A percentile compares a stretch with the other conserved stretches of the same genome.
These are phyloP conservation scores for Plenodomus tracheiphilus DNA, from an alignment of 2,329 filamentous ascomycete genomes.

Conservation along the genomic window DNA sequence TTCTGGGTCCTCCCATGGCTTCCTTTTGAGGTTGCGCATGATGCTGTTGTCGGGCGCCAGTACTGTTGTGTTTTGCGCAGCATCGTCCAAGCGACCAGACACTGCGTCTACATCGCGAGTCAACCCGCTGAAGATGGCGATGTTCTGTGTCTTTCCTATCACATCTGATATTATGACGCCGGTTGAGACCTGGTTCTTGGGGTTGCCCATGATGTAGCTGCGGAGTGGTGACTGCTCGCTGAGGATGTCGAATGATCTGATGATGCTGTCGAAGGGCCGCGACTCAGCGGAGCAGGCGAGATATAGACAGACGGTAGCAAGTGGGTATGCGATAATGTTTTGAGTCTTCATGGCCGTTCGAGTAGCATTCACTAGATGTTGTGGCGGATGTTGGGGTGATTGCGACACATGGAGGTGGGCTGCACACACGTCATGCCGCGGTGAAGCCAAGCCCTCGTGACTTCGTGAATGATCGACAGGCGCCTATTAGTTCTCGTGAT, in stretches of 20 bases:
- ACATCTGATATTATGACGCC: conserved; percentile 79
- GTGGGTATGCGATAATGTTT: conserved; percentile 27
- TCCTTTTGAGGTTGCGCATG: conserved; percentile 75
- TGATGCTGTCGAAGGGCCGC: conserved; percentile 34
- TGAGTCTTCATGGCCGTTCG: conserved; percentile 32
- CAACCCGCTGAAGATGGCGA: conserved; percentile 84
- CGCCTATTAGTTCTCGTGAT: conserved; percentile 7
- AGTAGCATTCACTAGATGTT: conserved; percentile 8
- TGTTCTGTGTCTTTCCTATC: conserved; percentile 72
- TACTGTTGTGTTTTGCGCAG: conserved; percentile 73
- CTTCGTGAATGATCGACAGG: conserved; percentile 30
- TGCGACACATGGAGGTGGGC: conserved; percentile 13
- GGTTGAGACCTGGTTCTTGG: conserved; percentile 33
- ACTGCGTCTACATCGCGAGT: conserved; percentile 75
- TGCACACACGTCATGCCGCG: conserved; percentile 39
- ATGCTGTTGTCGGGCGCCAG: conserved; percentile 85
- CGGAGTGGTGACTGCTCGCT: conserved; percentile 33
- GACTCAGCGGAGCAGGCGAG: conserved; percentile 38
- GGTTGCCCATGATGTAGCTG: conserved; percentile 33
- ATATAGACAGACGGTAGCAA: conserved; percentile 34
- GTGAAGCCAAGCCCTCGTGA: conserved; percentile 41
- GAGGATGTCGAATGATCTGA: conserved; percentile 33
- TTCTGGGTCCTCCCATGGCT: conserved; percentile 79
- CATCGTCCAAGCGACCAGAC: conserved; percentile 68
- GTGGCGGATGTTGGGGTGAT: conserved; percentile 8